Evolutionary conservation across 805 yeast species (phyloP).

Genomic region (Starmerella cellae): DNA sequence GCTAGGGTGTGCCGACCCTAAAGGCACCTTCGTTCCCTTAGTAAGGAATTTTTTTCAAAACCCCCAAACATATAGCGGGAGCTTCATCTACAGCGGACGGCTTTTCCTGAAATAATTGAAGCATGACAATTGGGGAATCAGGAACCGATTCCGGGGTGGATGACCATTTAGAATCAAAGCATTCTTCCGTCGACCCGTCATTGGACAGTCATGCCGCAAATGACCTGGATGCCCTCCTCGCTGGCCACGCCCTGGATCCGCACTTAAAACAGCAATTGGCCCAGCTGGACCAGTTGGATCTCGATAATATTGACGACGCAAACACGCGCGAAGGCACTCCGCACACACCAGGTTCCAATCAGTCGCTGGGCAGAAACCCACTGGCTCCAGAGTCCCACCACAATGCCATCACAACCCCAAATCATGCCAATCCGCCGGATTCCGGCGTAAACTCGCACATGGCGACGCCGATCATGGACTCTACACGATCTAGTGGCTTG

Average conservation of each 20-base stretch:
- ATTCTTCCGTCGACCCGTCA: neutral
- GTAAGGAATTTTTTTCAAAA: conserved; percentile 8
- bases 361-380: neutral
- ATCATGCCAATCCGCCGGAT: neutral
- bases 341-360: neutral
- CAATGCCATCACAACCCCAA: neutral
- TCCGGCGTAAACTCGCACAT: neutral
- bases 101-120: neutral
- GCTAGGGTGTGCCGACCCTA: neutral
- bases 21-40: neutral
- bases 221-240: conserved; percentile 10
- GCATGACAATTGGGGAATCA: conserved; percentile 12
- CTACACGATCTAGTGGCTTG: neutral
- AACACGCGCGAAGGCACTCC: neutral
- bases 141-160: conserved; percentile 3
- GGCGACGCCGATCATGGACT: neutral
- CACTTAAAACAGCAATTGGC: conserved; percentile 15
- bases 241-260: conserved; percentile 9
- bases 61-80: neutral
- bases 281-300: conserved; percentile 10
- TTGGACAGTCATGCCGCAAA: neutral
- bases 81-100: neutral
- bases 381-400: neutral
- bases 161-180: neutral
- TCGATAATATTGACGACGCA: conserved; percentile 4